Base-by-base conservation (phyloP, 2,329 filamentous ascomycete species). In the Neonectria hederae region DNA sequence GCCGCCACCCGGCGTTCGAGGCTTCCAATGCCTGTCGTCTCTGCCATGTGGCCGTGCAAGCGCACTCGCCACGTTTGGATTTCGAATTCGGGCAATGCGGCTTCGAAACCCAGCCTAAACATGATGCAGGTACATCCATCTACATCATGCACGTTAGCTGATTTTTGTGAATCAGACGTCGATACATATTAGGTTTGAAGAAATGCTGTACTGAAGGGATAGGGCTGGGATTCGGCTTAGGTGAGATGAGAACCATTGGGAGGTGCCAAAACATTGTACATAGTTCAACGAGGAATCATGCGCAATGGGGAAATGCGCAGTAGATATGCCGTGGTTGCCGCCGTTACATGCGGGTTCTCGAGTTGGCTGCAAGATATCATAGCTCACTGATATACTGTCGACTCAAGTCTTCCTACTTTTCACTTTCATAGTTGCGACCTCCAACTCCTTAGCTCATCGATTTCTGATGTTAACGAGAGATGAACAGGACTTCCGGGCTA, bases 21-120 rank as follows among this genome's bases (percentile, higher is more conserved):
- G 55, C 61, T 49, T n/a, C n/a, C n/a, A 43, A 56, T 63, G 67
- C 58, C 54, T 64, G n/a, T n/a, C n/a, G n/a, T n/a, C n/a, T n/a
- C n/a, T n/a, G n/a, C 52, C 26, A 8, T 51, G 54, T 59, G 42
- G 55, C 54, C 32, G 61, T 63, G 46, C 24, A 26, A 43, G 3
- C 8, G 32, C 55, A 51, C 32, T 52, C 43, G 61, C 61, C 61
- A 63, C 61, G 54, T n/a, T 57, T 8, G 13, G 21, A 21, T 30
- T 9, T 19, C 17, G 17, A n/a, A 6, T 9, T n/a, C 9, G n/a
- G 35, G 24, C 45, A 17, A 17, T 28, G 45, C 45, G 19, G 22
- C 24, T 48, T 14, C 13, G 22, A 48, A 28, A 26, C 22, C 45
- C 22, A 28, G 46, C 46, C 5, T 49, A 19, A 11, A 49, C 21